These are phyloP conservation scores for Microdochium paspali DNA, from an alignment of 2,329 filamentous ascomycete genomes.

Conservation along the genomic window DNA sequence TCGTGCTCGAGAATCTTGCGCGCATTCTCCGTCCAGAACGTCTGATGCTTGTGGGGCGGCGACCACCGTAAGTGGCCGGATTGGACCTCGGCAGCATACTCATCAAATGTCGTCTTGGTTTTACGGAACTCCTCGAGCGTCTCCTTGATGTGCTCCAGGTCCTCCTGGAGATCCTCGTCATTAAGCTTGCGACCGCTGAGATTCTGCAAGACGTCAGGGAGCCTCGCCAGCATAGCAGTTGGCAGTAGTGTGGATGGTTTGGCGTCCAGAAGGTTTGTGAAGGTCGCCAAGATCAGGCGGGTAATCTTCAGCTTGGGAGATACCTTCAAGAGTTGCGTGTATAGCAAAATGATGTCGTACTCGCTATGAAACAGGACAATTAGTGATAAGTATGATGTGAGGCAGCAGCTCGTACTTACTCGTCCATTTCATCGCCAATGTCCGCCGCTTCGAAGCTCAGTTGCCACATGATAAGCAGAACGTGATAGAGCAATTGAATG, in stretches of 20 bases:
- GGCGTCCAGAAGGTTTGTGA: constrained; percentile 70
- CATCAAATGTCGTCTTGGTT: constrained; percentile 41
- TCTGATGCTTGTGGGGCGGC: constrained; percentile 75
- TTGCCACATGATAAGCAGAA: constrained; percentile 91
- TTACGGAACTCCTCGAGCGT: constrained; percentile 59
- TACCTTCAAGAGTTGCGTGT: constrained; percentile 82
- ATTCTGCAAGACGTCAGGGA: constrained; percentile 60
- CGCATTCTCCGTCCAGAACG: constrained; percentile 90
- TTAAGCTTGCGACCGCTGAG: constrained; percentile 52
- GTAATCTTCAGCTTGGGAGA: constrained; percentile 99
- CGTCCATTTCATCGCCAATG: constrained; percentile 68
- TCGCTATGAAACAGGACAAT: constrained; percentile 51
- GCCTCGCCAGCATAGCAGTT: constrained; percentile 74
- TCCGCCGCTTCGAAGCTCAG: constrained; percentile 83
- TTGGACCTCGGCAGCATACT: constrained; percentile 26
- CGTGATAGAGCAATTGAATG: constrained; percentile 87
- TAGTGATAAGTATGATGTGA: not conserved
- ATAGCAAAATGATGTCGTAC: constrained; percentile 84
- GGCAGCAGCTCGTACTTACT: constrained; percentile 44
- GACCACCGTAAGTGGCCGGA: constrained; percentile 88
- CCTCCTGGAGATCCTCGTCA: constrained; percentile 55
- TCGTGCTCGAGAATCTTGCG: constrained; percentile 77
- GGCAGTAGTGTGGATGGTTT: constrained; percentile 70
- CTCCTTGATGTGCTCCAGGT: constrained; percentile 50
- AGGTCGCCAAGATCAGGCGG: constrained; percentile 77